Conservation (phyloP, 768 basidiomycete species). For the Mycena belliarum region DNA sequence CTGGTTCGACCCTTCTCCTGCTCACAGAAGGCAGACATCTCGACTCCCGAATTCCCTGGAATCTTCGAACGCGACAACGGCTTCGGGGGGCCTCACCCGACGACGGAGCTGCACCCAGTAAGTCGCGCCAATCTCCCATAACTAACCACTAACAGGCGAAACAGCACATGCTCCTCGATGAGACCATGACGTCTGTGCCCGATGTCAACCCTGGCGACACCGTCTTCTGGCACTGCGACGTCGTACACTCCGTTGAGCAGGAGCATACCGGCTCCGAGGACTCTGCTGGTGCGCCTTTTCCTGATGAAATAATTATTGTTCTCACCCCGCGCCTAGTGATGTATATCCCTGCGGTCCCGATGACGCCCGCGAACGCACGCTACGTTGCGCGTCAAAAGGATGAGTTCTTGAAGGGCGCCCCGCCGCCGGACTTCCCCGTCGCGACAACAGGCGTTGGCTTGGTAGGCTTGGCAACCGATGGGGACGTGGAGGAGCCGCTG, state of each 20-base stretch:
- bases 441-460: conserved; percentile 39
- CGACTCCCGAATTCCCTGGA: conserved; percentile 44
- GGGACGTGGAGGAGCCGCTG: conserved; percentile 36
- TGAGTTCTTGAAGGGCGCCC: conserved; percentile 56
- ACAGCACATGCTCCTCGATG: conserved; percentile 50
- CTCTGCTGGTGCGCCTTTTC: conserved; percentile 39
- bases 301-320: conserved; percentile 21
- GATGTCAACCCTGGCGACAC: conserved; percentile 66
- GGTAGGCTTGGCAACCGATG: conserved; percentile 35
- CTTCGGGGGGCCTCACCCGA: conserved; percentile 39
- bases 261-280: conserved; percentile 47
- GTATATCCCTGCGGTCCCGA: conserved; percentile 76
- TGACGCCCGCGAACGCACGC: conserved; percentile 58
- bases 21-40: conserved; percentile 32
- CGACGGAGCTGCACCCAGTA: conserved; percentile 36
- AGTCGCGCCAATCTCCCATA: conserved; percentile 36
- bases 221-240: conserved; percentile 64
- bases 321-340: conserved; percentile 47
- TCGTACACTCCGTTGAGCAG: conserved; percentile 31
- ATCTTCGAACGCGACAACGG: conserved; percentile 30
- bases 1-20: background rate
- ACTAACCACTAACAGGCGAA: conserved; percentile 27
- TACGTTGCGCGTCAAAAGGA: conserved; percentile 67
- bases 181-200: conserved; percentile 65
- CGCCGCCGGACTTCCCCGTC: conserved; percentile 73